Conservation (phyloP, 345 rosid species). For the Gossypium australe region DNA sequence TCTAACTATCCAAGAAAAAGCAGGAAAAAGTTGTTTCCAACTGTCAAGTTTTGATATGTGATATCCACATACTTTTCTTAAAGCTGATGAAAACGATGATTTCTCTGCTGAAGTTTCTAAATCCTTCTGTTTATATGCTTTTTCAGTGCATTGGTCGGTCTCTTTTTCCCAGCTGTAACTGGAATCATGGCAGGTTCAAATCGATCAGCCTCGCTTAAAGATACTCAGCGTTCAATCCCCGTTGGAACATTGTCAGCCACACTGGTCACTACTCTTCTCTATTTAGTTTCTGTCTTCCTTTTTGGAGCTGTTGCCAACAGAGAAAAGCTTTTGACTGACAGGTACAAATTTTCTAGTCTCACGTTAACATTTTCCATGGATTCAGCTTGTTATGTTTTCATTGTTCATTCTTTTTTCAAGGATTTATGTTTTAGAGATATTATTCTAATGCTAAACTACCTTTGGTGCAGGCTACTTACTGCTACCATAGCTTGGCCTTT, state of each 20-base stretch:
- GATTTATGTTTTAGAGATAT: background rate
- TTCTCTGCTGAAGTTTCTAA: background rate
- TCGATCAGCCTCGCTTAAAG: slow-evolving; percentile 91
- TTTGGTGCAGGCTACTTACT: slow-evolving; percentile 94
- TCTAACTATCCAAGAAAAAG: background rate
- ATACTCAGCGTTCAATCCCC: slow-evolving; percentile 95
- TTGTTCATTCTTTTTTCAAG: background rate
- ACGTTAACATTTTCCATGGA: background rate
- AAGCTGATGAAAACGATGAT: background rate
- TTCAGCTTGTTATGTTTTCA: background rate
- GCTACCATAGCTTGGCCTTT: slow-evolving; percentile 97
- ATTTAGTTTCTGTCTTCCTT: slow-evolving; percentile 66
- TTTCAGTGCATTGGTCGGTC: slow-evolving; percentile 60
- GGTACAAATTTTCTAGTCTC: slow-evolving; percentile 39
- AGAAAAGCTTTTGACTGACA: slow-evolving; percentile 80
- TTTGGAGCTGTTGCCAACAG: slow-evolving; percentile 92
- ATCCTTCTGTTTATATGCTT: background rate
- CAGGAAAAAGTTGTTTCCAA: background rate
- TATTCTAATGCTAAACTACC: slow-evolving; percentile 29
- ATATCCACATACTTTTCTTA: background rate
- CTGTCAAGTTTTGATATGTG: background rate
- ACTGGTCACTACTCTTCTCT: slow-evolving; percentile 69
- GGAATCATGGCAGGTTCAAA: slow-evolving; percentile 99
- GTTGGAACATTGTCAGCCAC: slow-evolving; percentile 95
- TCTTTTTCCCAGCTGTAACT: slow-evolving; percentile 98